Conservation (phyloP, 306 rosid genomes). For the Calophaca sinica region DNA sequence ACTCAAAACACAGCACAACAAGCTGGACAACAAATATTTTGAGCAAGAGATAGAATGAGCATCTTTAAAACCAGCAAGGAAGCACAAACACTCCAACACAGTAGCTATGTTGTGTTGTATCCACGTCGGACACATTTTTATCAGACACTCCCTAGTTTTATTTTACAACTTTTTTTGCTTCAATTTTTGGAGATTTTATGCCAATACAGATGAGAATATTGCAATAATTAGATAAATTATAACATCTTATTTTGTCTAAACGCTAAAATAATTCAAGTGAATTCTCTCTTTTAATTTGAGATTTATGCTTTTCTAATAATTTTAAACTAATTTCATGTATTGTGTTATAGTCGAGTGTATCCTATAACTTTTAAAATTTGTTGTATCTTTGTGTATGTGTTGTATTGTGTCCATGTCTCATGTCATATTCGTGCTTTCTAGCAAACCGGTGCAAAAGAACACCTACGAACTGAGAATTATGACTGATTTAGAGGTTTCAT, state of each 20-base stretch:
- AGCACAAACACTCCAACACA: neutral
- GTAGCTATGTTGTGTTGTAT: neutral
- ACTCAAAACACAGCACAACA: conserved; percentile 20
- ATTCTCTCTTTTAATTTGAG: neutral
- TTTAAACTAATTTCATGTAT: neutral
- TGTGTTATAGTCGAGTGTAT: neutral
- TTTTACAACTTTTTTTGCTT: neutral
- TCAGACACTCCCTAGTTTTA: neutral
- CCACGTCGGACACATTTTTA: neutral
- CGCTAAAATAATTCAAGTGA: neutral
- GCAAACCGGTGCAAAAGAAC: conserved; percentile 3
- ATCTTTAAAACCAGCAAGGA: neutral
- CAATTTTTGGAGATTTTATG: neutral
- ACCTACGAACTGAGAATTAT: neutral
- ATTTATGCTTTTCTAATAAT: neutral
- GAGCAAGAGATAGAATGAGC: conserved; percentile 22
- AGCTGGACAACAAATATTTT: neutral
- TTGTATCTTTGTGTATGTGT: too few species aligned
- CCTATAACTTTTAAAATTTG: neutral
- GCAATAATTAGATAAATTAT: neutral
- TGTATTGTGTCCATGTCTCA: neutral
- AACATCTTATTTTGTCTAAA: neutral
- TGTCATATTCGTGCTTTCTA: neutral
- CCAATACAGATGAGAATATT: neutral
- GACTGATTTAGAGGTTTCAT: neutral